phyloP scores from a whole-genome alignment of 2,329 filamentous ascomycete genomes.

The Paecilomyces variotii region DNA sequence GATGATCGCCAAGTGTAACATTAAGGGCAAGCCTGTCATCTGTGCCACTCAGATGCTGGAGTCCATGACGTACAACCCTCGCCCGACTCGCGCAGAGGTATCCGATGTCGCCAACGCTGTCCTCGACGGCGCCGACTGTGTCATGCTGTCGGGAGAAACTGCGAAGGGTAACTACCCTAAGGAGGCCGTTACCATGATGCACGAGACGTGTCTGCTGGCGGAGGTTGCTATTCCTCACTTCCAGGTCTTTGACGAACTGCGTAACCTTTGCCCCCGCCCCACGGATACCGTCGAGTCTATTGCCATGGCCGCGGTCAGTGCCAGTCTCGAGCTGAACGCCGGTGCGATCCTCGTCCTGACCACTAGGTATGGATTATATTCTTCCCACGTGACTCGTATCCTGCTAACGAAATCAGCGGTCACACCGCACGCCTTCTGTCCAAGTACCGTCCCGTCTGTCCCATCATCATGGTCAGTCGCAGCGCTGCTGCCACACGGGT shows the following conservation, averaged over 20 bases:
- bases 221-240: slow-evolving; percentile 97
- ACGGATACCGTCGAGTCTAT: slow-evolving; percentile 87
- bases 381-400: slow-evolving; percentile 1
- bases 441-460: slow-evolving; percentile 98
- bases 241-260: slow-evolving; percentile 92
- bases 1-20: slow-evolving; percentile 99
- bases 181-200: slow-evolving; percentile 95
- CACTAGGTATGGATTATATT: slow-evolving; percentile 53
- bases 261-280: slow-evolving; percentile 71
- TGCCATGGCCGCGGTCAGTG: slow-evolving; percentile 92
- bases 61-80: slow-evolving; percentile 99
- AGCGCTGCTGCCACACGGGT: slow-evolving; percentile 70
- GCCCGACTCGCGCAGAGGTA: slow-evolving; percentile 95
- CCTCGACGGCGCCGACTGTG: slow-evolving; percentile 95
- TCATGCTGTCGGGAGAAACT: slow-evolving; percentile 99
- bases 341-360: slow-evolving; percentile 94
- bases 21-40: slow-evolving; percentile 96
- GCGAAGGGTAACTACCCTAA: slow-evolving; percentile 94
- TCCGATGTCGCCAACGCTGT: slow-evolving; percentile 98
- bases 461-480: slow-evolving; percentile 98
- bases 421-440: slow-evolving; percentile 90
- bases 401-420: slow-evolving; percentile 49
- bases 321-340: slow-evolving; percentile 91
- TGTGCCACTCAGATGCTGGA: slow-evolving; percentile 99
- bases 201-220: slow-evolving; percentile 91